phyloP scores from a whole-genome alignment of 768 basidiomycete genomes.

The Suillus subaureus region DNA sequence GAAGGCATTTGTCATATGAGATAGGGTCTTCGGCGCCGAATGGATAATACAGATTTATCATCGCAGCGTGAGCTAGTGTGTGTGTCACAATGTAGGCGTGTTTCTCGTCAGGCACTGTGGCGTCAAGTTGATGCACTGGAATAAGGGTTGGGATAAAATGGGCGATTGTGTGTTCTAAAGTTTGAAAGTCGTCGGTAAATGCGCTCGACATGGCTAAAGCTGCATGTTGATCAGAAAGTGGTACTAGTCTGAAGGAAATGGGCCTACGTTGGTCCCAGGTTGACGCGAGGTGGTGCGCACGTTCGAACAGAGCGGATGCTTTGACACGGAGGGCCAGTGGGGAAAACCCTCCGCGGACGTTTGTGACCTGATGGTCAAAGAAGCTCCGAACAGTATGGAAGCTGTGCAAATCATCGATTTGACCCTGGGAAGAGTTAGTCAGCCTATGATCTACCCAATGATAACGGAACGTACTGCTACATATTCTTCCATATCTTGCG shows the following conservation, averaged over 20 bases:
- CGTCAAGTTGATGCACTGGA: slow-evolving; percentile 64
- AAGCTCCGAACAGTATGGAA: slow-evolving; percentile 66
- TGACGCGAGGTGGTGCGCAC: slow-evolving; percentile 60
- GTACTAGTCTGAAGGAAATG: slow-evolving; percentile 16
- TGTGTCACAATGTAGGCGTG: slow-evolving; percentile 61
- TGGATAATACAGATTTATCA: slow-evolving; percentile 64
- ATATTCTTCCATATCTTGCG: slow-evolving; percentile 72
- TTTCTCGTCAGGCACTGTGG: slow-evolving; percentile 57
- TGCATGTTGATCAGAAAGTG: slow-evolving; percentile 29
- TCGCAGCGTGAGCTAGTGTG: slow-evolving; percentile 66
- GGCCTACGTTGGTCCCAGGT: slow-evolving; percentile 61
- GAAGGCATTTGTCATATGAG: slow-evolving; percentile 67
- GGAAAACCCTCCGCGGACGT: slow-evolving; percentile 56
- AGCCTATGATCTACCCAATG: slow-evolving; percentile 11
- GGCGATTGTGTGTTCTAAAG: slow-evolving; percentile 63
- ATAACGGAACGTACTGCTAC: slow-evolving; percentile 52
- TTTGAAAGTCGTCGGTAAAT: slow-evolving; percentile 59
- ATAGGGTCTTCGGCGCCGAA: slow-evolving; percentile 61
- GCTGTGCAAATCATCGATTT: slow-evolving; percentile 50
- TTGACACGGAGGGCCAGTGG: slow-evolving; percentile 68
- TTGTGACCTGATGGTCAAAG: slow-evolving; percentile 57
- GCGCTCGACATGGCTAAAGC: slow-evolving; percentile 47
- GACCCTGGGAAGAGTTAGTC: slow-evolving; percentile 48
- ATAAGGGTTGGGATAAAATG: slow-evolving; percentile 66
- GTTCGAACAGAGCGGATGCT: slow-evolving; percentile 74